These are phyloP conservation scores for Vigna radiata DNA, from an alignment of 306 rosid species.

Conservation along the genomic window DNA sequence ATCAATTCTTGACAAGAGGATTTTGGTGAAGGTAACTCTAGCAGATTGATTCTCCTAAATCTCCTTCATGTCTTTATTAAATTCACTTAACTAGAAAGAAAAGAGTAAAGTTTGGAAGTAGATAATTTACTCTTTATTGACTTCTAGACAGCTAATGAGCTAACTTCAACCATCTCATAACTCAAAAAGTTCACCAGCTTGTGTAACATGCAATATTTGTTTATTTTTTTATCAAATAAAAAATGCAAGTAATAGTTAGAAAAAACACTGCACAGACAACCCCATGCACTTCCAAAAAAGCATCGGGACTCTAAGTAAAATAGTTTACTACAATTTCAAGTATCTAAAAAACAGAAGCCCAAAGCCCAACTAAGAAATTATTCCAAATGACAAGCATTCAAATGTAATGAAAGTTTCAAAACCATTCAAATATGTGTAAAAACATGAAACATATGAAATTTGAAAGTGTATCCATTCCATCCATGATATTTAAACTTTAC, in stretches of 20 bases:
- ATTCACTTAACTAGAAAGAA: slow-evolving; percentile 8
- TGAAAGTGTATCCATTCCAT: background rate
- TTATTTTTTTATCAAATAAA: background rate
- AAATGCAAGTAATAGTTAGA: background rate
- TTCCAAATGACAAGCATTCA: slow-evolving; percentile 25
- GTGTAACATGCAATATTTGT: background rate
- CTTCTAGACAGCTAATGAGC: slow-evolving; percentile 8
- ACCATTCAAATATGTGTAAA: slow-evolving; percentile 32
- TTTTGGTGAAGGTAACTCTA: slow-evolving; percentile 12
- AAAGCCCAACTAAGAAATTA: slow-evolving; percentile 6
- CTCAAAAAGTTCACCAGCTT: slow-evolving; percentile 4
- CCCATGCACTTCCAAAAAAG: slow-evolving; percentile 1
- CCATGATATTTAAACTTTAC: slow-evolving; percentile 1
- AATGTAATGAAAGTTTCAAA: slow-evolving; percentile 27
- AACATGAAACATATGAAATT: background rate
- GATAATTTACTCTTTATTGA: slow-evolving; percentile 11
- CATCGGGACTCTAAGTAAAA: background rate
- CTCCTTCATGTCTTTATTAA: background rate
- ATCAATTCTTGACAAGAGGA: slow-evolving; percentile 25
- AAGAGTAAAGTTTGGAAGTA: background rate
- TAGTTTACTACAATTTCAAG: slow-evolving; percentile 10
- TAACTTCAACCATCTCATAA: slow-evolving; percentile 6
- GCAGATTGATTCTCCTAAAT: slow-evolving; percentile 3
- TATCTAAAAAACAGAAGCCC: slow-evolving; percentile 4
- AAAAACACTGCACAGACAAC: background rate